Percentiles rank a stretch among this genome's conserved stretches.
phyloP scores from a whole-genome alignment of 257 asterid species.

The Jasminum sambac region DNA sequence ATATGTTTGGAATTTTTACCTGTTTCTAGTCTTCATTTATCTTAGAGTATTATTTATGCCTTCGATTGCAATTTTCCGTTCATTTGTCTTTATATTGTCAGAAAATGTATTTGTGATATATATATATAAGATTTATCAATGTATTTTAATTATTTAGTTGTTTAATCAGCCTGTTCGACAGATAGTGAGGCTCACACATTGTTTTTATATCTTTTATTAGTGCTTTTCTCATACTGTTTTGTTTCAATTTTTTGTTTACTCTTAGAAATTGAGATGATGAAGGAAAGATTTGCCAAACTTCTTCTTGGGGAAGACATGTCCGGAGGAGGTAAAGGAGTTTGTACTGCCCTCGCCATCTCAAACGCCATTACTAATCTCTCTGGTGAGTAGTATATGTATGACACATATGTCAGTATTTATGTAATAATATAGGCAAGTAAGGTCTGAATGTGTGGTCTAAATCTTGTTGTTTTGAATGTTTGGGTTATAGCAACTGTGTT shows the following conservation, averaged over 20 bases:
- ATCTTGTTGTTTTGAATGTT: not conserved
- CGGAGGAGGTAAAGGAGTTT: slow-evolving; percentile 97
- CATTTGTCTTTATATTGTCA: not conserved
- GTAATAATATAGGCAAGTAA: not conserved
- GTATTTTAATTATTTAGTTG: not conserved
- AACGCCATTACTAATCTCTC: slow-evolving; percentile 95
- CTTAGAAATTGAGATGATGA: slow-evolving; percentile 84
- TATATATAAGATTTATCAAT: not conserved
- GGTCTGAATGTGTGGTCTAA: not conserved
- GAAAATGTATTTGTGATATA: not conserved
- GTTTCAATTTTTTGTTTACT: not conserved
- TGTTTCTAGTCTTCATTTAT: not conserved
- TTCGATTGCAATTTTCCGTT: not conserved
- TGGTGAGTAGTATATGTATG: slow-evolving; percentile 41
- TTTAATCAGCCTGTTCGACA: not conserved
- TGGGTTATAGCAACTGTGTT: slow-evolving; percentile 69
- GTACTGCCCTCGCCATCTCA: slow-evolving; percentile 91
- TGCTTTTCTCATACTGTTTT: not conserved
- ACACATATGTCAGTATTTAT: not conserved
- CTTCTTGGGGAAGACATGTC: slow-evolving; percentile 99
- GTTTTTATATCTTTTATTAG: not conserved
- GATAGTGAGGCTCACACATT: slow-evolving; percentile 2
- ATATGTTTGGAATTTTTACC: not conserved
- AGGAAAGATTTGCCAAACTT: slow-evolving; percentile 89
- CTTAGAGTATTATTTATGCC: not conserved